Conservation (phyloP, 2,329 filamentous ascomycete genomes). For the Sarocladiaceae sp. region DNA sequence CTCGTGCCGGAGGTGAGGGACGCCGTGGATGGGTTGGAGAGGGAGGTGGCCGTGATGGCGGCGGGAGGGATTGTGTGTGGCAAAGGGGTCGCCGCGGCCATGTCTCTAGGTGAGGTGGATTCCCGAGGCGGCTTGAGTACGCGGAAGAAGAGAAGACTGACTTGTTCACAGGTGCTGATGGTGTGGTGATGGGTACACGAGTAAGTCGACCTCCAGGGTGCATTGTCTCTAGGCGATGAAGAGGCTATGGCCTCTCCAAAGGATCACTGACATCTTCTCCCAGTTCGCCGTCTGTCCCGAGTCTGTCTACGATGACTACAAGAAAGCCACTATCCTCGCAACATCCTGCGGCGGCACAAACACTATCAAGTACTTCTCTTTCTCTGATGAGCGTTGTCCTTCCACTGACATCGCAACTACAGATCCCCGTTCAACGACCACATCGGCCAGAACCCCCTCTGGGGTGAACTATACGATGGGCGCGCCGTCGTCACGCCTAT, state of each 20-base stretch:
- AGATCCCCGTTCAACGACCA: constrained; percentile 37
- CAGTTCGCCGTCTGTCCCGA: constrained; percentile 39
- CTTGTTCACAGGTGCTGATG: constrained; percentile 31
- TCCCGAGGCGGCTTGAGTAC: not conserved
- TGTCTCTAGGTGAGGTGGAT: constrained; percentile 41
- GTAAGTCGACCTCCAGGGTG: constrained; percentile 17
- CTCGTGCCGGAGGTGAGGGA: constrained; percentile 52
- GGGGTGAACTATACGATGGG: constrained; percentile 38
- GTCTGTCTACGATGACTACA: constrained; percentile 32
- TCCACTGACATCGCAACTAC: not conserved
- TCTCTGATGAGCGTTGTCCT: not conserved
- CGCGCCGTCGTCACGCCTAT: constrained; percentile 33
- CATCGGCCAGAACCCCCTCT: constrained; percentile 29
- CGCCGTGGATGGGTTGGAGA: constrained; percentile 34
- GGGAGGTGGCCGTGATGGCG: constrained; percentile 39
- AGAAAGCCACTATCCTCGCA: constrained; percentile 34
- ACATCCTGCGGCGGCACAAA: constrained; percentile 36
- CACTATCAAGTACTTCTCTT: constrained; percentile 37
- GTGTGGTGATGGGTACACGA: constrained; percentile 37
- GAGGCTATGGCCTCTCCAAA: no score
- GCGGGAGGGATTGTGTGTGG: constrained; percentile 55
- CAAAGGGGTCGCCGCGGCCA: constrained; percentile 46
- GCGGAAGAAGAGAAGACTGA: constrained; percentile 11
- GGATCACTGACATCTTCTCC: not conserved
- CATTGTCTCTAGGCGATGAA: constrained; percentile 5